Base-by-base conservation (phyloP, 2,329 filamentous ascomycete genomes). In the Stagonosporopsis vannaccii region DNA sequence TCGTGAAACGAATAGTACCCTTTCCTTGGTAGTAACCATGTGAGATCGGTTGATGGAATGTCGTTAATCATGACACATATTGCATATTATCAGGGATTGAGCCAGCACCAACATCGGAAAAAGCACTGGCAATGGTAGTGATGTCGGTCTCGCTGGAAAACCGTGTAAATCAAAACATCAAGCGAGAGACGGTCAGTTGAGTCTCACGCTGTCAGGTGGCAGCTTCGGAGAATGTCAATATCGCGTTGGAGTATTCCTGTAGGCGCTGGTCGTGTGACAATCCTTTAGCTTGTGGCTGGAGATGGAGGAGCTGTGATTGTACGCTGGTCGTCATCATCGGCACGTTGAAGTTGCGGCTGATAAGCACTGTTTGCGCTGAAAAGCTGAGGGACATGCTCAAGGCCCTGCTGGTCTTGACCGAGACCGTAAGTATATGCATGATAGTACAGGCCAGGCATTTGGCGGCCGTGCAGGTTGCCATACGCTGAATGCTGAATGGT, bases 261-360 rank as follows among this genome's bases (percentile, higher is more conserved):
- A 40, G 20, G 15, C 25, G 33, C 13, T 30, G 39, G 37, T 20
- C 25, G 25, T 17, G 9, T 33, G 37, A 22, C 9, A 13, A 26
- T 20, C 28, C 43, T 52, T 62, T 60, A 75, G 52, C 61, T 63
- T 6, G 67, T 68, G 51, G 69, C 67, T 52, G 73, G 73, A 9
- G 73, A 75, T 35, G 73, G 73, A 9, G 73, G 71, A 52, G 72
- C 73, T 15, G 73, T 75, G 50, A 75, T 62, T 6, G 73, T 75
- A 33, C 73, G 71, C 39, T 72, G 63, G 49, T 75, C 73, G 56
- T 75, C 72, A 30, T 66, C 67, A 25, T 67, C 67, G 12, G 67
- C 62, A 30, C 69, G 60, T 13, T 65, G 56, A 22, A 47, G 46
- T 11, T 67, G 61, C 33, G 70, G 68, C 44, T 67, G 65, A 51